Conservation (phyloP, 2,329 filamentous ascomycete genomes). For the Lasiodiplodia theobromae region DNA sequence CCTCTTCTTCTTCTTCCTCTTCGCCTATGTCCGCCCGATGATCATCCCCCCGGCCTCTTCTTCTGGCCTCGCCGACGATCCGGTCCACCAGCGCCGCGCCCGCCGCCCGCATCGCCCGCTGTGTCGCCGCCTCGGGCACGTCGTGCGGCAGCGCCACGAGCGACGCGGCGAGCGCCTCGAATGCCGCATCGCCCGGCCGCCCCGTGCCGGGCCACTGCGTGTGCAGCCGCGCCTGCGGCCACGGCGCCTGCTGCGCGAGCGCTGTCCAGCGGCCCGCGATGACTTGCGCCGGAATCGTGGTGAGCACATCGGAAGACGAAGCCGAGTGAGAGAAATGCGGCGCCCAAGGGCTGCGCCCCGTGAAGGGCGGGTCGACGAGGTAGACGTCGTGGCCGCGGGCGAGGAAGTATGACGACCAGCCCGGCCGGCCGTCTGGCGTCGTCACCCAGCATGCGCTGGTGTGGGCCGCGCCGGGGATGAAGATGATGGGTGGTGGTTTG, state of each 20-base stretch:
- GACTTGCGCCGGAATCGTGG: conserved; percentile 24
- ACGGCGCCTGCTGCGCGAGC: conserved; percentile 44
- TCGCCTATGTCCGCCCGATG: background rate
- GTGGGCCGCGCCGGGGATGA: conserved; percentile 32
- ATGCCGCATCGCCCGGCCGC: conserved; percentile 49
- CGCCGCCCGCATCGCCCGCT: conserved; percentile 41
- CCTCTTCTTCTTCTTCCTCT: background rate
- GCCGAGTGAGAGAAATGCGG: conserved; percentile 36
- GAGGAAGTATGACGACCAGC: conserved; percentile 59
- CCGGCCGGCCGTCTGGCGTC: conserved; percentile 57
- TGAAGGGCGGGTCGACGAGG: conserved; percentile 55
- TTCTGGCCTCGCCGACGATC: conserved; percentile 48
- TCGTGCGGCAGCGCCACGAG: background rate
- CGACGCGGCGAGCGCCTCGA: background rate
- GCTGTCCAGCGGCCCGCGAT: conserved; percentile 45
- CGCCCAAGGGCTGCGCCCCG: conserved; percentile 54
- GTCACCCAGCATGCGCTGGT: conserved; percentile 45
- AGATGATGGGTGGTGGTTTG: background rate
- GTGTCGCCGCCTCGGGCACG: conserved; percentile 42
- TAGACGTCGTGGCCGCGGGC: conserved; percentile 56
- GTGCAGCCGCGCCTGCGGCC: conserved; percentile 53
- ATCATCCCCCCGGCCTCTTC: conserved; percentile 31
- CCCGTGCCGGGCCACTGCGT: conserved; percentile 49
- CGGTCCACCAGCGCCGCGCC: background rate
- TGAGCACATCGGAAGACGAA: conserved; percentile 26